Percentiles rank a stretch among this genome's conserved stretches.
phyloP scores from a whole-genome alignment of 768 basidiomycete species.

The Phaffia tasmanica region DNA sequence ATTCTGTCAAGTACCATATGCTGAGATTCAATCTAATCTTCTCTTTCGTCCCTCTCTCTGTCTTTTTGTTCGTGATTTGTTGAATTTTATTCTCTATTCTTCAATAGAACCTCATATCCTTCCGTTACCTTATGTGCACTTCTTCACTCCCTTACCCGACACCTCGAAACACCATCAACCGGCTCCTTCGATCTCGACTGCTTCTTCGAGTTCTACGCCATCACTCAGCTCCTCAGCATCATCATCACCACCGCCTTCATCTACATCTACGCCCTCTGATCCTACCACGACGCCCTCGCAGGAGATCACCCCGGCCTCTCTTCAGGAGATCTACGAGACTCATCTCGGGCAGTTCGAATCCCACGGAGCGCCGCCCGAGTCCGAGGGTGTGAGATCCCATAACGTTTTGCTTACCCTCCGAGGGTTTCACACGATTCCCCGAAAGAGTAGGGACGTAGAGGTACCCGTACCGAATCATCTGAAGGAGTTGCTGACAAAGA shows the following conservation, averaged over 20 bases:
- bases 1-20: background rate
- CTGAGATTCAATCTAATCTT: background rate
- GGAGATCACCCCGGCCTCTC: constrained; percentile 3
- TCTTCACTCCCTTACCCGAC: background rate
- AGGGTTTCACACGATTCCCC: constrained; percentile 16
- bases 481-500: no score
- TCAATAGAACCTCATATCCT: constrained; percentile 5
- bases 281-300: background rate
- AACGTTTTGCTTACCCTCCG: constrained; percentile 12
- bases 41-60: background rate
- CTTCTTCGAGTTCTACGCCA: no score
- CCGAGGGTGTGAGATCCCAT: constrained; percentile 3
- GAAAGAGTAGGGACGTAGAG: constrained; percentile 8
- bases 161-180: background rate
- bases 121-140: constrained; percentile 17
- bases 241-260: background rate
- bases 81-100: background rate
- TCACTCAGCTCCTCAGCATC: no score
- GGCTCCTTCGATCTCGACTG: no score
- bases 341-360: no score
- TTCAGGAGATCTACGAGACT: no score
- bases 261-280: constrained; percentile 10
- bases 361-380: no score
- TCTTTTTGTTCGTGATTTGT: background rate
- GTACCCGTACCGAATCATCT: background rate